Percentiles rank a stretch among this genome's conserved stretches.
Conservation (phyloP, 2,329 filamentous ascomycete species). For the Phyllachora maydis region DNA sequence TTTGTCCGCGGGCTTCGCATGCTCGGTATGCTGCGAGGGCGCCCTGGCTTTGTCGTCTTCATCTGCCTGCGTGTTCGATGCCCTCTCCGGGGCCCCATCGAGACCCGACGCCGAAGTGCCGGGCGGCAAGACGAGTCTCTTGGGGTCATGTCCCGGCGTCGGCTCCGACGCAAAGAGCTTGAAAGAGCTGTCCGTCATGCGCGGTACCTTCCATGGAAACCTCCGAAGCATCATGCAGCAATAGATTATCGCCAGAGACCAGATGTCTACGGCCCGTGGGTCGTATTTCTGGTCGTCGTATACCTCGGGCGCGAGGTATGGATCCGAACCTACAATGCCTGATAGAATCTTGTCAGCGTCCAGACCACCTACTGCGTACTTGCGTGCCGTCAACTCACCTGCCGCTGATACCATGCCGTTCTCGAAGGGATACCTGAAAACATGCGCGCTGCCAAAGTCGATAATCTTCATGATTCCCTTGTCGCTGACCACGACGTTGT, state of each 20-base stretch:
- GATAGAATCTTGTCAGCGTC: slow-evolving; percentile 1
- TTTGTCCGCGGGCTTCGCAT: slow-evolving; percentile 1
- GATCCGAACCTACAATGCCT: slow-evolving; percentile 65
- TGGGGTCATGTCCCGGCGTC: slow-evolving; percentile 48
- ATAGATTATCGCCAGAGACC: slow-evolving; percentile 96
- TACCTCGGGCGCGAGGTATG: slow-evolving; percentile 90
- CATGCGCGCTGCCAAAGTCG: slow-evolving; percentile 92
- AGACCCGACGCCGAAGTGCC: slow-evolving; percentile 23
- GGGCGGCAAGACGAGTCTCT: slow-evolving; percentile 24
- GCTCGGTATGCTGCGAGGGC: no score
- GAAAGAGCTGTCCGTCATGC: slow-evolving; percentile 82
- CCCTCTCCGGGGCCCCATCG: slow-evolving; percentile 10
- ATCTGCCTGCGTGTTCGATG: slow-evolving; percentile 7
- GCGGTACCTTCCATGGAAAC: slow-evolving; percentile 94
- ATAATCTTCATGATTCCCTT: slow-evolving; percentile 98
- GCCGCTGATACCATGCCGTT: slow-evolving; percentile 63
- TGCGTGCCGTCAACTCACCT: slow-evolving; percentile 32
- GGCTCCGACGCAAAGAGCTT: slow-evolving; percentile 79
- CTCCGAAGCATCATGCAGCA: slow-evolving; percentile 93
- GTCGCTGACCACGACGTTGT: slow-evolving; percentile 95
- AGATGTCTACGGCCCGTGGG: slow-evolving; percentile 83
- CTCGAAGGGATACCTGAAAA: slow-evolving; percentile 95
- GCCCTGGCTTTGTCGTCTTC: slow-evolving; percentile 1
- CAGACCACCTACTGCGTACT: slow-evolving; percentile 2
- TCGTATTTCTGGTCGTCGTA: slow-evolving; percentile 90